Evolutionary conservation across 2,329 filamentous ascomycete genomes (phyloP).

Genomic region (Thermoascus crustaceus): DNA sequence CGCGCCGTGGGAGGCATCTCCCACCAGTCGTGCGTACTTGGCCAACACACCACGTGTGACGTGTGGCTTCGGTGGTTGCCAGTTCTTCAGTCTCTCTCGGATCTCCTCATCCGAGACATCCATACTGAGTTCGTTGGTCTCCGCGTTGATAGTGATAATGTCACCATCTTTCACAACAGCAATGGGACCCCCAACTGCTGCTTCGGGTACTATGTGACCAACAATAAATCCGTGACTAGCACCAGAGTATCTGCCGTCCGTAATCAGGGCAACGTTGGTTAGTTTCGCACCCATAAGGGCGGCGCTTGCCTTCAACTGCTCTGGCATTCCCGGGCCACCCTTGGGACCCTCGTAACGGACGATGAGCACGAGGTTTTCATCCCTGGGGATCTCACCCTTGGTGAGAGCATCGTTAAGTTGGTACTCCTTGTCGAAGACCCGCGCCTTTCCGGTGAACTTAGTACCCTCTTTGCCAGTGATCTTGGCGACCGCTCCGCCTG

Average conservation of each 20-base stretch:
- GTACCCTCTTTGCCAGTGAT: conserved; percentile 94
- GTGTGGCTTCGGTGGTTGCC: conserved; percentile 62
- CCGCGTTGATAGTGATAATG: conserved; percentile 75
- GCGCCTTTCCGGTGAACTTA: conserved; percentile 68
- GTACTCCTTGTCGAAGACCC: conserved; percentile 80
- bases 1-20: conserved; percentile 84
- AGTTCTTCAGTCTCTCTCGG: conserved; percentile 52
- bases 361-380: conserved; percentile 78
- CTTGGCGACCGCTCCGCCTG: conserved; percentile 84
- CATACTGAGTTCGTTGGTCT: conserved; percentile 64
- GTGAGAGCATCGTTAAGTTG: conserved; percentile 68
- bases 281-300: conserved; percentile 90
- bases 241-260: conserved; percentile 82
- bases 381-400: conserved; percentile 58
- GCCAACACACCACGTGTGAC: conserved; percentile 78
- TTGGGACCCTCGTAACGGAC: conserved; percentile 92
- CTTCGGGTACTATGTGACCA: conserved; percentile 86
- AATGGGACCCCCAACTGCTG: conserved; percentile 80
- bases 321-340: conserved; percentile 92
- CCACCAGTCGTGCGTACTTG: conserved; percentile 81
- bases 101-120: conserved; percentile 66
- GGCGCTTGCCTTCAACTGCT: conserved; percentile 79
- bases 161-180: conserved; percentile 75
- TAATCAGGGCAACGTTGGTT: conserved; percentile 81
- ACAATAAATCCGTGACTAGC: conserved; percentile 90